Conservation (phyloP, 1,139 yeast genomes). For the Yamadazyma trypodendri region DNA sequence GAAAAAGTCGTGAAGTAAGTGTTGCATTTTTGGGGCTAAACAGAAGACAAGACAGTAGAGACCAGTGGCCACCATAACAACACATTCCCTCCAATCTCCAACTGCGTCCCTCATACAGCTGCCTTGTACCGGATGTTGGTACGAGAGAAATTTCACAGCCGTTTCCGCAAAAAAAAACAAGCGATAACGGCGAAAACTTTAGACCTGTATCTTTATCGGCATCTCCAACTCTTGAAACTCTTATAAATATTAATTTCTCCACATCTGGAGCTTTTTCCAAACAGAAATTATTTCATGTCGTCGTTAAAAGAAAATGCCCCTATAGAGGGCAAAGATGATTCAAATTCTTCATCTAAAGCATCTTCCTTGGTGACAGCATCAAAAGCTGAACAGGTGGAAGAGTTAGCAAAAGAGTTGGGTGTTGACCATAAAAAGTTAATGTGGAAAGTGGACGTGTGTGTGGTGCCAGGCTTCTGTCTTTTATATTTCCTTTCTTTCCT, state of each 20-base stretch:
- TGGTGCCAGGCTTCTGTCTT: constrained; percentile 69
- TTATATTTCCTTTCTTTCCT: constrained; percentile 67
- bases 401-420: constrained; percentile 31
- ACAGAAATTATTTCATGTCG: constrained; percentile 1
- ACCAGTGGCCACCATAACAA: too few relatives aligned
- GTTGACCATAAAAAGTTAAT: constrained; percentile 48
- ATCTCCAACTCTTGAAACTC: neutral
- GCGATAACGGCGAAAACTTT: neutral
- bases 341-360: neutral
- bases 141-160: too few relatives aligned
- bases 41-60: too few relatives aligned
- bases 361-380: constrained; percentile 1
- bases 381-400: constrained; percentile 22
- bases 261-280: neutral
- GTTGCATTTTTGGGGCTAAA: too few relatives aligned
- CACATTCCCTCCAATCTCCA: too few relatives aligned
- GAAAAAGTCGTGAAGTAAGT: too few relatives aligned
- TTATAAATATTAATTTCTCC: neutral
- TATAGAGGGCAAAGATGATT: constrained; percentile 1
- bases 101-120: too few relatives aligned
- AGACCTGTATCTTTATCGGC: too few relatives aligned
- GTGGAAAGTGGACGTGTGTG: constrained; percentile 63
- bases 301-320: constrained; percentile 2
- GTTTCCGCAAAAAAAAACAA: too few relatives aligned
- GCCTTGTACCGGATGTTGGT: too few relatives aligned